phyloP scores from a whole-genome alignment of 495 filamentous ascomycete genomes.

The Aspergillus homomorphus region DNA sequence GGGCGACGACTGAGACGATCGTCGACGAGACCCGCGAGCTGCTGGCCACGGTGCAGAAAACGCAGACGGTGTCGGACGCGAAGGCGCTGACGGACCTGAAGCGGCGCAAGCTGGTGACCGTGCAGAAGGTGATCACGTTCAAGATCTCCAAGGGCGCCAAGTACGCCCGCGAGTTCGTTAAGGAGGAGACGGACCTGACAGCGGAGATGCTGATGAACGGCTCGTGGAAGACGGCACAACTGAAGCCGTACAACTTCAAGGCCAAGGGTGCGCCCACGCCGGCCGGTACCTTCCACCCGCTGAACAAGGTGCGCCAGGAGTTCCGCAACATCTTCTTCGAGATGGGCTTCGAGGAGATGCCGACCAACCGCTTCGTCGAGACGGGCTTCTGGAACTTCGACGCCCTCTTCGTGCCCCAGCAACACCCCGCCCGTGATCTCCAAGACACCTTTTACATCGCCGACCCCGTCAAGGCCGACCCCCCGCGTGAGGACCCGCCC shows the following conservation, averaged over 20 bases:
- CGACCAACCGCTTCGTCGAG: constrained; percentile 73
- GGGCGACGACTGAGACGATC: constrained; percentile 62
- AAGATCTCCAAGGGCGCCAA: constrained; percentile 80
- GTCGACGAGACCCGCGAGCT: constrained; percentile 74
- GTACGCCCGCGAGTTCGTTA: constrained; percentile 77
- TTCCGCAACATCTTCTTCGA: constrained; percentile 98
- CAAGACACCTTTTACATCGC: constrained; percentile 99
- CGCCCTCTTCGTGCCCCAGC: constrained; percentile 92
- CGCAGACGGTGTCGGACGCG: constrained; percentile 61
- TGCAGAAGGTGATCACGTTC: constrained; percentile 83
- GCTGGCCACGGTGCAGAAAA: constrained; percentile 65
- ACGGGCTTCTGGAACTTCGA: constrained; percentile 99
- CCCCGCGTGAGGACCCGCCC: constrained; percentile 66
- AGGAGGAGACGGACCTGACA: constrained; percentile 94
- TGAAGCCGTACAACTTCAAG: constrained; percentile 98
- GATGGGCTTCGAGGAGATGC: constrained; percentile 52
- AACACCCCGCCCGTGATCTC: constrained; percentile 92
- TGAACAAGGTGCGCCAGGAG: constrained; percentile 91
- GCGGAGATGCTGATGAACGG: constrained; percentile 79
- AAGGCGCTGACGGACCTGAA: constrained; percentile 77
- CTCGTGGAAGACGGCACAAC: constrained; percentile 69
- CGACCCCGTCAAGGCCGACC: constrained; percentile 74
- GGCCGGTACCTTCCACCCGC: constrained; percentile 85
- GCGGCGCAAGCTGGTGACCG: constrained; percentile 79
- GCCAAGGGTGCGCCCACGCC: constrained; percentile 75